A percentile compares a stretch with the other conserved stretches of the same genome.
phyloP scores from a whole-genome alignment of 208 protist species.

The Sergeia podlipaevii region DNA sequence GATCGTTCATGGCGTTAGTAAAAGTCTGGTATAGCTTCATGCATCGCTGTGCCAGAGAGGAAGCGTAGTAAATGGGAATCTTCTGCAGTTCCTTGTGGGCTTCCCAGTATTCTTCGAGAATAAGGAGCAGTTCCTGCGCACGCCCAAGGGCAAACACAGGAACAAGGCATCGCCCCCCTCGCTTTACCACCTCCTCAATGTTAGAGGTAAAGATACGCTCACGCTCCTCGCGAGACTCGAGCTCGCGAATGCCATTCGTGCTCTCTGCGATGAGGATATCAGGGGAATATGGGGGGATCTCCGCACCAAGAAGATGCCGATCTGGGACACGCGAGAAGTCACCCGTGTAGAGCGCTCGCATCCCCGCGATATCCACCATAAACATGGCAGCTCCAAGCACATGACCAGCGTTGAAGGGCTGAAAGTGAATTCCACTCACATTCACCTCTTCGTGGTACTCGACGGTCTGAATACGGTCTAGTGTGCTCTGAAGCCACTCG shows the following conservation, averaged over 20 bases:
- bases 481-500: slow-evolving; percentile 92
- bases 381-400: slow-evolving; percentile 99
- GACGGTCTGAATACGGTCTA: slow-evolving; percentile 96
- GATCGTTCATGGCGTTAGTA: slow-evolving; percentile 98
- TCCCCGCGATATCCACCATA: slow-evolving; percentile 97
- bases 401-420: slow-evolving; percentile 97
- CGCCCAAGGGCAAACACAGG: slow-evolving; percentile 98
- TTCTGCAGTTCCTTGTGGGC: slow-evolving; percentile 95
- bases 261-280: slow-evolving; percentile 98
- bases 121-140: slow-evolving; percentile 98
- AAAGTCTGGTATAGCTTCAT: slow-evolving; percentile 98
- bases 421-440: slow-evolving; percentile 96
- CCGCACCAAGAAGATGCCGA: slow-evolving; percentile 97
- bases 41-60: slow-evolving; percentile 96
- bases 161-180: slow-evolving; percentile 96
- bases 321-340: slow-evolving; percentile 98
- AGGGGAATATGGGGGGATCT: slow-evolving; percentile 90
- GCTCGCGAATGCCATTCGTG: slow-evolving; percentile 97
- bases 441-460: slow-evolving; percentile 97
- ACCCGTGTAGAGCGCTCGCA: slow-evolving; percentile 98
- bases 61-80: slow-evolving; percentile 99
- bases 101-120: slow-evolving; percentile 99
- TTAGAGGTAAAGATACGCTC: slow-evolving; percentile 94
- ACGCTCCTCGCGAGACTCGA: slow-evolving; percentile 94
- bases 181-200: slow-evolving; percentile 90